phyloP scores from a whole-genome alignment of 495 filamentous ascomycete species.

The Penicillium argentinense region DNA sequence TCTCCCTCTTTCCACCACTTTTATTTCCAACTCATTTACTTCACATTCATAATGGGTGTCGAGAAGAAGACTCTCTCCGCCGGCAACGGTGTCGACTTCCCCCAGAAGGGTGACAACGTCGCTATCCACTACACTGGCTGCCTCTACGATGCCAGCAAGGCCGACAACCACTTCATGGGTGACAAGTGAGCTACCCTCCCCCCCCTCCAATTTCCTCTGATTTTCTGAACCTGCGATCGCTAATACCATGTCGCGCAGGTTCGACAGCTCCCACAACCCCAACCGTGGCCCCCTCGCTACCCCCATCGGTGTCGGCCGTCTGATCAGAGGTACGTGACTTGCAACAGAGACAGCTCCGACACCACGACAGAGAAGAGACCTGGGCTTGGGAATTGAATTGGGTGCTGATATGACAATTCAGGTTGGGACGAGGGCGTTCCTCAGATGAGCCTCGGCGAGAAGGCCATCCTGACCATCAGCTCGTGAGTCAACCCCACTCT shows the following conservation, averaged over 20 bases:
- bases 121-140: constrained; percentile 83
- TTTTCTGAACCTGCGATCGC: background rate
- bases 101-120: constrained; percentile 63
- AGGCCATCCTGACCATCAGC: constrained; percentile 72
- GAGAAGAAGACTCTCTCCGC: constrained; percentile 37
- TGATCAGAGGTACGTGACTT: constrained; percentile 68
- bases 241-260: constrained; percentile 47
- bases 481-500: constrained; percentile 51
- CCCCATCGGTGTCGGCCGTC: constrained; percentile 68
- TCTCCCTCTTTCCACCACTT: background rate
- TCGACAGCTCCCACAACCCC: constrained; percentile 67
- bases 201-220: background rate
- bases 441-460: constrained; percentile 79
- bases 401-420: constrained; percentile 23
- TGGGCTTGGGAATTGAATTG: too few relatives aligned
- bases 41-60: constrained; percentile 55
- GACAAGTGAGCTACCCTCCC: constrained; percentile 38
- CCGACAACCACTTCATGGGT: constrained; percentile 47
- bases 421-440: constrained; percentile 87
- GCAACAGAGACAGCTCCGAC: too few relatives aligned
- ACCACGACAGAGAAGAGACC: too few relatives aligned
- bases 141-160: constrained; percentile 62
- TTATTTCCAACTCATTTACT: background rate
- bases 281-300: constrained; percentile 57
- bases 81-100: constrained; percentile 57